phyloP scores from a whole-genome alignment of 768 basidiomycete species.

The Cyathus striatus region DNA sequence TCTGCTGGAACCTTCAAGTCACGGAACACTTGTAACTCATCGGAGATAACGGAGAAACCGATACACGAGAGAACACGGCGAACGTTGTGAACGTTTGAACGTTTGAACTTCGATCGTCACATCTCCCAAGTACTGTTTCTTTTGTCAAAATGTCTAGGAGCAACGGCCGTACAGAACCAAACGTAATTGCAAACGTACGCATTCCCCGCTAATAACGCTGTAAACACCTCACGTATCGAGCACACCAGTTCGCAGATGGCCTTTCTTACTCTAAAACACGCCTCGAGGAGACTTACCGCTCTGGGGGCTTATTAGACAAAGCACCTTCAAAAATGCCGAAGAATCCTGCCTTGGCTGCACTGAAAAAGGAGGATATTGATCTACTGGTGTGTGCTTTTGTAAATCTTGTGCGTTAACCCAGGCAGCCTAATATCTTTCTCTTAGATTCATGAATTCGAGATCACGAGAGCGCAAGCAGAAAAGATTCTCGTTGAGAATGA shows the following conservation, averaged over 20 bases:
- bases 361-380: conserved; percentile 62
- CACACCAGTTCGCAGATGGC: conserved; percentile 54
- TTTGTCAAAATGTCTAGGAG: conserved; percentile 28
- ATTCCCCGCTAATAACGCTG: neutral
- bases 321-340: conserved; percentile 42
- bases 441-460: conserved; percentile 63
- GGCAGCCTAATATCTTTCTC: conserved; percentile 1
- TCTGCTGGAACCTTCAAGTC: no score
- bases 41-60: no score
- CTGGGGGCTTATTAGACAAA: conserved; percentile 54
- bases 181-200: conserved; percentile 64
- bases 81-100: no score
- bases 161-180: conserved; percentile 58
- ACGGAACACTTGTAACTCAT: no score
- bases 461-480: conserved; percentile 53
- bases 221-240: neutral
- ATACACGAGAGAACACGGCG: no score
- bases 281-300: conserved; percentile 58
- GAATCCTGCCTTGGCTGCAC: conserved; percentile 26
- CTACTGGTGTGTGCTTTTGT: conserved; percentile 42
- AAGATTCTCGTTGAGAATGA: conserved; percentile 47
- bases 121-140: no score
- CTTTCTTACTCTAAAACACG: conserved; percentile 62
- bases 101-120: no score
- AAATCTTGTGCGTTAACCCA: neutral